Evolutionary conservation across 73 alveolate species (phyloP), one percentile per base, ranked within the genome.

Genomic region (Blepharisma stoltei): DNA sequence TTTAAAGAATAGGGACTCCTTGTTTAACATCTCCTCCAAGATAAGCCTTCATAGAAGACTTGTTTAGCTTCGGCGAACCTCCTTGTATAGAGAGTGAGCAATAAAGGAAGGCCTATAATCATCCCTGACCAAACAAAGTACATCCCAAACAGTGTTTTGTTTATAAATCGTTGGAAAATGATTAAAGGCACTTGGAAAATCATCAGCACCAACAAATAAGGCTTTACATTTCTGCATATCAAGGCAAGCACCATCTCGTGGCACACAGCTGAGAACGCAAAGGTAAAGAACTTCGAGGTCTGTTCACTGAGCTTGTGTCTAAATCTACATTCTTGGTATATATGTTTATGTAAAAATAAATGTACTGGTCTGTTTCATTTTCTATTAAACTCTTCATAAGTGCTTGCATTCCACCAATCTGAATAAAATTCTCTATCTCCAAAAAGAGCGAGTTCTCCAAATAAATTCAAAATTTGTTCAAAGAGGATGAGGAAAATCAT

Each of bases 251-350:
- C 55, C 54, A 77, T 71, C 76, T 88, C 92, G 65, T 88, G 95
- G 25, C 86, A 67, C 21, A 85, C 54, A 5, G 90, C 92, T 53
- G 88, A 71, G 78, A 88, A 88, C n/a, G 80, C n/a, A 53, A 84
- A 84, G 25, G 94, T 87, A 20, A 71, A 32, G 11, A 84, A 32
- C 25, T 71, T 46, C 9, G 85, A 83, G 32, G 79, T 27, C 46
- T 77, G 80, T 14, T 50, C 70, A 14, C 87, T 78, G 53, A 65
- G 46, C 46, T 69, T 80, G 47, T 48, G 50, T 8, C 75, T 27
- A 20, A 20, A 54, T 76, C 77, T 21, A 46, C 83, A 80, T 54
- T 87, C 94, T 54, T 84, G 60, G 70, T 82, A 82, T 45, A 78
- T 27, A 66, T 82, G 89, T 41, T 81, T 77, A 14, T 60, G 71